These are phyloP conservation scores for Tolypocladium inflatum DNA, from an alignment of 2,329 filamentous ascomycete genomes.

Conservation along the genomic window DNA sequence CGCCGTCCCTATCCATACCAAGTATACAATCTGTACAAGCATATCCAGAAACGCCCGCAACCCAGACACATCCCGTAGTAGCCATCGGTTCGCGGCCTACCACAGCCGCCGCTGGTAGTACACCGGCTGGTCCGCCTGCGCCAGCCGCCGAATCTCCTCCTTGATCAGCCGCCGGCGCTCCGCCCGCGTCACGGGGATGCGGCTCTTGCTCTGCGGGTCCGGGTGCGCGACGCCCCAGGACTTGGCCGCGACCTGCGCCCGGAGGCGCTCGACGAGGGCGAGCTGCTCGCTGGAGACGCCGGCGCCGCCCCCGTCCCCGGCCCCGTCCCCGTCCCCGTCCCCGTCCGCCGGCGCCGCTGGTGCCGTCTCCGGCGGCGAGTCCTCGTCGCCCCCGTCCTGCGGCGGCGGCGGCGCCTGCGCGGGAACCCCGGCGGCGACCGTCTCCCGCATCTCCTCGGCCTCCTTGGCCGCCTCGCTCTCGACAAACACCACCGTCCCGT, in stretches of 20 bases:
- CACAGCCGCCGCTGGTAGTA: slow-evolving; percentile 48
- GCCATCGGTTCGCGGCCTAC: slow-evolving; percentile 20
- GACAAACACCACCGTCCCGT: slow-evolving; percentile 33
- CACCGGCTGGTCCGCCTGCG: slow-evolving; percentile 33
- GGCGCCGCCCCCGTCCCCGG: too few relatives aligned
- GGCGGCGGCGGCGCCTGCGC: slow-evolving; percentile 7
- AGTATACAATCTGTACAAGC: background rate
- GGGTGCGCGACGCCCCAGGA: slow-evolving; percentile 23
- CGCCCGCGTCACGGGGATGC: slow-evolving; percentile 39
- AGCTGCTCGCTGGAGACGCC: slow-evolving; percentile 15
- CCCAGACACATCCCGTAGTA: background rate
- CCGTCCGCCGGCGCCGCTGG: slow-evolving; percentile 4
- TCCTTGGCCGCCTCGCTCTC: slow-evolving; percentile 24
- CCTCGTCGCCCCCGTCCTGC: background rate
- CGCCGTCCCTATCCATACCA: background rate
- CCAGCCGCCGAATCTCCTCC: slow-evolving; percentile 41
- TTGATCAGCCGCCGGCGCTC: slow-evolving; percentile 49
- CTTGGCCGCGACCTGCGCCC: slow-evolving; percentile 21
- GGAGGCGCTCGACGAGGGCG: slow-evolving; percentile 21
- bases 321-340: slow-evolving; percentile 7
- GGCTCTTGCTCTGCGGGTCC: slow-evolving; percentile 25
- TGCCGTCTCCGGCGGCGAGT: background rate
- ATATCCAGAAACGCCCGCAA: background rate
- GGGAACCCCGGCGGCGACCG: slow-evolving; percentile 21
- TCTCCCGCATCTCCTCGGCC: slow-evolving; percentile 11